Base-by-base conservation (phyloP, 176 grass and related monocot genomes). In the Oryza meridionalis region DNA sequence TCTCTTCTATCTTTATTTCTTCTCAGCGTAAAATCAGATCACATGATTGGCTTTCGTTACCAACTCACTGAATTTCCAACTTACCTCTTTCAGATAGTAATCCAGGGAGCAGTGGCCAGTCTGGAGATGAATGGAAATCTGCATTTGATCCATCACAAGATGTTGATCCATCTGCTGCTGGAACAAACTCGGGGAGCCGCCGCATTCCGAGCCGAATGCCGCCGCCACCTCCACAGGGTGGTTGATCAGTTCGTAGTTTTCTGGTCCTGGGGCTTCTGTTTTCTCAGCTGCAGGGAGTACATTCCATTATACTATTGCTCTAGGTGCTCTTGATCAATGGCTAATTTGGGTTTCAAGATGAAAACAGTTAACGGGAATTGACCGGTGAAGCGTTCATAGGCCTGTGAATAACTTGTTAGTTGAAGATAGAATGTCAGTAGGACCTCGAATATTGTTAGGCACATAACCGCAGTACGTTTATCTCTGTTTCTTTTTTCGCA, bases 101-200 rank as follows among this genome's bases (percentile, higher is more conserved):
- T 76, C 92, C 84, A 1, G 85, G 68, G 4, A 80, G 49, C 21
- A 47, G 12, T 49, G 72, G 44, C 29, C 77, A 76, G n/a, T 77
- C 83, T 21, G 77, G 88, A 42, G 88, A 97, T 9, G 94, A 94
- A 32, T 92, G 94, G 90, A 92, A 87, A 79, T 92, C 90, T 67
- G 92, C 94, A 89, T 97, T 97, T 71, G 81, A 89, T 35, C 76
- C 59, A n/a, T 5, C 17, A 58, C 17, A 58, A 58, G 17, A 58
- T 58, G 17, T n/a, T 58, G 53, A 58, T 21, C 21, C 53, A 21
- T 58, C 53, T 21, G 17, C 53, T 21, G 17, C 51, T 55, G 51
- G 51, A 55, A 21, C 53, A 58, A 58, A 21, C 53, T 72, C 45
- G 27, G 72, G 86, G 1, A 90, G 88, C 42, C 94, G 88, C 40